Evolutionary conservation across 352 stramenopile species (phyloP).

Genomic region (Globisporangium cederbergense): DNA sequence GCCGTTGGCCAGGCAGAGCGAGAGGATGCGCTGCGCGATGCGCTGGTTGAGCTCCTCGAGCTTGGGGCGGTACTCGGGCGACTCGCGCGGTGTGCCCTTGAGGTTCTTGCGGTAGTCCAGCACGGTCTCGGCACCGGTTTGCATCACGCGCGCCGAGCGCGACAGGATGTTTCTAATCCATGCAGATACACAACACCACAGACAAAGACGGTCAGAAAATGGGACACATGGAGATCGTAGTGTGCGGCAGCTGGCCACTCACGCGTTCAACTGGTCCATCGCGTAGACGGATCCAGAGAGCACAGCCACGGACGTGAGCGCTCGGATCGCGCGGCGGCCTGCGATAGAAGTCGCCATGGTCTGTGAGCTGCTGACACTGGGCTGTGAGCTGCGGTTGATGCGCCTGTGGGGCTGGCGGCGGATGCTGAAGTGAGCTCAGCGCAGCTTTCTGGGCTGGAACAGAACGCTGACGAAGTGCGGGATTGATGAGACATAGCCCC

Average conservation of each 20-base stretch:
- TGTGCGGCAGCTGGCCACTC: constrained; percentile 1
- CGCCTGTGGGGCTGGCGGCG: background rate
- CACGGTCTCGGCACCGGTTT: constrained; percentile 37
- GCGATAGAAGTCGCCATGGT: background rate
- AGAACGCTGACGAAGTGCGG: background rate
- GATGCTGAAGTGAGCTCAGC: background rate
- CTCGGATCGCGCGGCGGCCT: background rate
- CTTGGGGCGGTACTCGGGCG: constrained; percentile 55
- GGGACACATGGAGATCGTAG: background rate
- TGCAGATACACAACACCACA: background rate
- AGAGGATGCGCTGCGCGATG: constrained; percentile 84
- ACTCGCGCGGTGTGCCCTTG: constrained; percentile 31
- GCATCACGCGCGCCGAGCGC: constrained; percentile 58
- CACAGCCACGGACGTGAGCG: constrained; percentile 23
- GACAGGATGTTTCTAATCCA: constrained; percentile 50
- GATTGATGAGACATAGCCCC: background rate
- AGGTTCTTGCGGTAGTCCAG: constrained; percentile 57
- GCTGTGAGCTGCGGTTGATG: background rate
- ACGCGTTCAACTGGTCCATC: constrained; percentile 50
- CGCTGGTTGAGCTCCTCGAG: constrained; percentile 68
- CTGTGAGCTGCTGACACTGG: background rate
- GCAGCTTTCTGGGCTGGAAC: background rate
- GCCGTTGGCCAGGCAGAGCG: constrained; percentile 91
- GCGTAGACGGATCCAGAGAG: constrained; percentile 33
- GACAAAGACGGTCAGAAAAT: background rate